These are phyloP conservation scores for Alloteropsis semialata DNA, from an alignment of 176 grass and related monocot species.

Conservation along the genomic window DNA sequence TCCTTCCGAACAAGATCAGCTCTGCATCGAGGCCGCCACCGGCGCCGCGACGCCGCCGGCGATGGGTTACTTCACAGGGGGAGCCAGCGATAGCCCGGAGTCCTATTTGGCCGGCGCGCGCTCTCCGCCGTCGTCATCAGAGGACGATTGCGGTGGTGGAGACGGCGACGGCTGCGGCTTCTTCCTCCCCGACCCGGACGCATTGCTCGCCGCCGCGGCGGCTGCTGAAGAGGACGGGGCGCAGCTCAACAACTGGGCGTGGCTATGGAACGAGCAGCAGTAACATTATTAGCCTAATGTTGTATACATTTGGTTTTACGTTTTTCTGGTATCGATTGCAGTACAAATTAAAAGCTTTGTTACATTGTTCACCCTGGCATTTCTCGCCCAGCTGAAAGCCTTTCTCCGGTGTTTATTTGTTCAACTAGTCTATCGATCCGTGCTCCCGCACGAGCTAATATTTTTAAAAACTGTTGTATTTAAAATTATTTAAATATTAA, in stretches of 20 bases:
- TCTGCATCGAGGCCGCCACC: conserved; percentile 12
- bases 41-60: not conserved
- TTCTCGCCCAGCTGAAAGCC: not conserved
- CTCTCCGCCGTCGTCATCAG: conserved; percentile 38
- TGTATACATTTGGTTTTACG: not conserved
- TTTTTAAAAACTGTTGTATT: no score
- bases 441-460: no score
- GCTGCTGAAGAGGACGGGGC: not conserved
- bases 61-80: conserved; percentile 11
- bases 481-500: no score
- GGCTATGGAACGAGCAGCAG: conserved; percentile 29
- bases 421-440: no score
- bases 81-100: conserved; percentile 39
- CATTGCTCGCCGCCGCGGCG: not conserved
- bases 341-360: not conserved
- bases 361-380: not conserved
- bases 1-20: conserved; percentile 31
- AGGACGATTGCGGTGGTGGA: conserved; percentile 44
- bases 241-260: conserved; percentile 25
- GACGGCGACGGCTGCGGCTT: conserved; percentile 31
- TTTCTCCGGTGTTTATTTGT: no score
- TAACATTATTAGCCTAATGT: not conserved
- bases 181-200: conserved; percentile 30
- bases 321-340: not conserved
- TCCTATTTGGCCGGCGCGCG: conserved; percentile 47